Percentiles rank a stretch among this genome's conserved stretches.
Evolutionary conservation across 495 filamentous ascomycete genomes (phyloP).

Genomic region (Glarea lozoyensis): DNA sequence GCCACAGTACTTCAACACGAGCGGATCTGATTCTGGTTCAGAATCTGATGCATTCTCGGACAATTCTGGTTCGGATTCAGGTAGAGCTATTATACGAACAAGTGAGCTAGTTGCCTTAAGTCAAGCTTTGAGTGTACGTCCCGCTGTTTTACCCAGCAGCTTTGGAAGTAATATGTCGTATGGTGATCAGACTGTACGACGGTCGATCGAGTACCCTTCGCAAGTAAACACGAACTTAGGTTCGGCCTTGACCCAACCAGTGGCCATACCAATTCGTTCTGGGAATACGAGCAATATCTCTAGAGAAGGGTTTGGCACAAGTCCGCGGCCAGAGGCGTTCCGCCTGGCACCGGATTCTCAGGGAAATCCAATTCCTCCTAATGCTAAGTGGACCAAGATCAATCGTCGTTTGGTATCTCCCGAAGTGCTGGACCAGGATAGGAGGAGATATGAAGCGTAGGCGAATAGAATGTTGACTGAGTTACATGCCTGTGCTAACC

Average conservation of each 20-base stretch:
- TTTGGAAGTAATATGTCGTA: conserved; percentile 8
- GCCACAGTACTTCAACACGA: conserved; percentile 9
- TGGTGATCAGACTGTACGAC: conserved; percentile 7
- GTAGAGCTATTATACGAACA: conserved; percentile 10
- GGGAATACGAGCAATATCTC: neutral
- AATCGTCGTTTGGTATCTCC: conserved; percentile 55
- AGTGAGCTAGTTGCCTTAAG: conserved; percentile 10
- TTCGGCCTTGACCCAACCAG: conserved; percentile 3
- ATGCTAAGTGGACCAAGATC: conserved; percentile 67
- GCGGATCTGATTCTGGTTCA: conserved; percentile 14
- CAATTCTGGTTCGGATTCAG: neutral
- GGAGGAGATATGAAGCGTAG: conserved; percentile 59
- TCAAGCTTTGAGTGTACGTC: conserved; percentile 7
- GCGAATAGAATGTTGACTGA: conserved; percentile 8
- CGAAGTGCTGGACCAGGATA: conserved; percentile 53
- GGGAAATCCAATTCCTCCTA: conserved; percentile 52
- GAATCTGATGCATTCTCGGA: conserved; percentile 1
- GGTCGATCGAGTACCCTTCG: conserved; percentile 8
- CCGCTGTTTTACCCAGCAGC: conserved; percentile 7
- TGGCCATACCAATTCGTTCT: conserved; percentile 9
- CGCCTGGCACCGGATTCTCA: conserved; percentile 38
- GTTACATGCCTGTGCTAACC: neutral
- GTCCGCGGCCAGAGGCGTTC: conserved; percentile 5
- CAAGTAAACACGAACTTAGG: conserved; percentile 7
- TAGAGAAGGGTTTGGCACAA: conserved; percentile 5